Evolutionary conservation across 116 monocot species (phyloP).

Genomic region (Cymodocea nodosa): DNA sequence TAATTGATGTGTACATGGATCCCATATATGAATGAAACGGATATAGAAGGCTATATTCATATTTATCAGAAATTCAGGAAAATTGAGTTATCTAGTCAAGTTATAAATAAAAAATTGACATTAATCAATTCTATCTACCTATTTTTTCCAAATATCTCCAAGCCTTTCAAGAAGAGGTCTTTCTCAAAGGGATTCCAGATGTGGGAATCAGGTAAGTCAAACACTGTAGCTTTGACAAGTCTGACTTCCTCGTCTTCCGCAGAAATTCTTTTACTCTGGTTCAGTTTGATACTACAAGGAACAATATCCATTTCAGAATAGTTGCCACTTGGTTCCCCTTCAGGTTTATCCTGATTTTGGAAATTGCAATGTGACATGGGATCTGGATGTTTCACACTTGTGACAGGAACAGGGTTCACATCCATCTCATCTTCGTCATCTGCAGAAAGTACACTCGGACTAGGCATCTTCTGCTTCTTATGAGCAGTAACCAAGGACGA

Average conservation of each 20-base stretch:
- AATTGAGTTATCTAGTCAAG: background rate
- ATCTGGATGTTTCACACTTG: background rate
- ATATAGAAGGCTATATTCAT: too few relatives aligned
- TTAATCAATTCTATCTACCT: conserved; percentile 29
- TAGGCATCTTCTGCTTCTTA: conserved; percentile 8
- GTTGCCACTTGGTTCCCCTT: conserved; percentile 5
- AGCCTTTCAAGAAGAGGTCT: conserved; percentile 86
- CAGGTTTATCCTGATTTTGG: background rate
- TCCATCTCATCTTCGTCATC: conserved; percentile 3
- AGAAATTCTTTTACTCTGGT: background rate
- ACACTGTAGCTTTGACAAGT: conserved; percentile 3
- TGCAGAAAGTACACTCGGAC: background rate
- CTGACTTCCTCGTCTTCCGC: conserved; percentile 11
- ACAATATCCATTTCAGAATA: background rate
- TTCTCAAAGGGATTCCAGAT: conserved; percentile 75
- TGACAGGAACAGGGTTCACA: background rate
- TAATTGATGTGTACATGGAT: too few relatives aligned
- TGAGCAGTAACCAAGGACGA: background rate
- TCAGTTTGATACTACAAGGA: conserved; percentile 2
- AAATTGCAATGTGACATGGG: background rate
- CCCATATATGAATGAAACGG: too few relatives aligned
- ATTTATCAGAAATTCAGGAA: too few relatives aligned
- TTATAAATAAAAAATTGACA: conserved; percentile 1
- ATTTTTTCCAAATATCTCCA: conserved; percentile 97
- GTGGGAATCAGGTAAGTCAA: conserved; percentile 6